Evolutionary conservation across 2,329 filamentous ascomycete species (phyloP), one percentile per base, ranked within the genome.

Genomic region (Curvularia lunata): DNA sequence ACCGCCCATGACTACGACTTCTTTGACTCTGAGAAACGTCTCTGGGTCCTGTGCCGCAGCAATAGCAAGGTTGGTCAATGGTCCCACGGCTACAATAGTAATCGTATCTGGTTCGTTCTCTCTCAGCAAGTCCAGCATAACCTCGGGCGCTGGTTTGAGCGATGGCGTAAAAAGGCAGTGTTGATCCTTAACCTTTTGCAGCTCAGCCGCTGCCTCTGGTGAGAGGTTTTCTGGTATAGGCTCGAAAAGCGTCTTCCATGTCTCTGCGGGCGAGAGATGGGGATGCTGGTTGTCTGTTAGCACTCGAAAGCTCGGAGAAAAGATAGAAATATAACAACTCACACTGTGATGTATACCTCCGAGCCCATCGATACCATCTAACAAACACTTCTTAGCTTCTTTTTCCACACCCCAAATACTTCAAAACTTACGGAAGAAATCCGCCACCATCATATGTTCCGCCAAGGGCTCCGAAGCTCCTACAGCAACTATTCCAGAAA

Each of bases 1-100:
- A 58, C 95, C 95, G 58, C 94, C 95, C 95, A 99, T 99, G 46
- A 97, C 91, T 4, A 97, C 89, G 3, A 99, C 85, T 77, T 98
- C 92, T 76, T 96, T 96, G 48, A 88, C 91, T 42, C 88, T 87
- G 54, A 99, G 83, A 76, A 99, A 97, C 0, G 92, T 89, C 76
- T 94, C 91, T 0, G 93, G 89, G 66, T 98, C 94, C 70, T 92
- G 87, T 13, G 92, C 88, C 2, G 95, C 93, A 3, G 95, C 95
- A 25, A 96, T 78, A 1, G 95, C 95, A 28, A 97, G 80, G 74
- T 97, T 99, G n/a, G 95, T 98, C 66, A 98, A 81, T 1, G 95
- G 95, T 0, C 95, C 95, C 48, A 98, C 84, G 23, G 91, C 91
- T 37, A 97, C 87, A 72, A 99, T 91, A n/a, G 90, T 93, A 67